These are phyloP conservation scores for Articulospora tetracladia DNA, from an alignment of 495 filamentous ascomycete genomes.

Conservation along the genomic window DNA sequence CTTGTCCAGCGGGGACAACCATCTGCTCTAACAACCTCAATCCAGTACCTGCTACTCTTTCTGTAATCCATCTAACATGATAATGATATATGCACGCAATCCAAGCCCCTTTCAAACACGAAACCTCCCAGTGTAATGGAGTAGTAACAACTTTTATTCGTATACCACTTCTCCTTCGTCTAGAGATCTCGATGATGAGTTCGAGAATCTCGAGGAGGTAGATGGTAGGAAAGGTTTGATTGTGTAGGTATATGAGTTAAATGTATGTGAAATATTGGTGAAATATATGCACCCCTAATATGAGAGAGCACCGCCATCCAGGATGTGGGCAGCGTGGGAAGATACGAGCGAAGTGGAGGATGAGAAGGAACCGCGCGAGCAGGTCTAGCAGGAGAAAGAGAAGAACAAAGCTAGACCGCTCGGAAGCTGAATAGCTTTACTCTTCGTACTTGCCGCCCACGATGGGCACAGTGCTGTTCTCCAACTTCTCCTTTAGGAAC, in stretches of 20 bases:
- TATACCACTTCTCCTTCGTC: background rate
- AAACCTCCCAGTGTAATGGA: background rate
- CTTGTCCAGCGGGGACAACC: too few species aligned
- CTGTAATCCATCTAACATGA: background rate
- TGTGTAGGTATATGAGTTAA: too few species aligned
- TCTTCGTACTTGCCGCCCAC: conserved; percentile 73
- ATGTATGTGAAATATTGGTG: too few species aligned
- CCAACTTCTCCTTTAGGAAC: conserved; percentile 76
- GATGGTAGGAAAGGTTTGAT: background rate
- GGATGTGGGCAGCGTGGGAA: background rate
- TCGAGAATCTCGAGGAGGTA: background rate
- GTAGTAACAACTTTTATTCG: background rate
- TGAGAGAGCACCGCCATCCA: too few species aligned
- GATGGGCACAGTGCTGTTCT: conserved; percentile 63
- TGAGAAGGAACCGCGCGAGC: too few species aligned
- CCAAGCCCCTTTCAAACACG: background rate
- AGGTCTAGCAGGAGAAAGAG: too few species aligned
- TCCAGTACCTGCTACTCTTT: too few species aligned
- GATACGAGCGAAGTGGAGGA: background rate
- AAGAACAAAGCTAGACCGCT: too few species aligned
- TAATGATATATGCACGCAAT: background rate
- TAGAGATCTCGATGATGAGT: background rate
- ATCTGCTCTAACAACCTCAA: too few species aligned
- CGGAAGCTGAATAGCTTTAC: conserved; percentile 32
- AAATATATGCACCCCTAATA: too few species aligned